Percentiles rank a stretch among this genome's conserved stretches.
phyloP scores from a whole-genome alignment of 345 rosid genomes.

The Brassica incana region DNA sequence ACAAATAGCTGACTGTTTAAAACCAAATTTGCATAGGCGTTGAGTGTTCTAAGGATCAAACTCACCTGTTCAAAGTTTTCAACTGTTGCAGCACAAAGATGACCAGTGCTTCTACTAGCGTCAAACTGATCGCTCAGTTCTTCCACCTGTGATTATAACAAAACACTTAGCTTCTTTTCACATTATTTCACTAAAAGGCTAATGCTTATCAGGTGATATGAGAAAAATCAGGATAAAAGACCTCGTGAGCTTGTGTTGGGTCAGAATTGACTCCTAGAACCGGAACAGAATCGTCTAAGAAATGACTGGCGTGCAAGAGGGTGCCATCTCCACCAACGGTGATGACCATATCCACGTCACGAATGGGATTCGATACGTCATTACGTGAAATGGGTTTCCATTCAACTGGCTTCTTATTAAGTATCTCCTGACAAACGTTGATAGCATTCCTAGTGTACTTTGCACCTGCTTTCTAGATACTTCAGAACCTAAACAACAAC shows the following conservation, averaged over 20 bases:
- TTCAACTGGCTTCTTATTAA: conserved; percentile 61
- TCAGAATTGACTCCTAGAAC: conserved; percentile 90
- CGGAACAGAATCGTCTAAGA: conserved; percentile 71
- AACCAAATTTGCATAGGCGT: not conserved
- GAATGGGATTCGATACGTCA: conserved; percentile 50
- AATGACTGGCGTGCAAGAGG: conserved; percentile 91
- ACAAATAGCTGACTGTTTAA: conserved; percentile 15
- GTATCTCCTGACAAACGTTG: conserved; percentile 62
- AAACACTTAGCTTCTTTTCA: conserved; percentile 9
- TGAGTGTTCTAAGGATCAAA: not conserved
- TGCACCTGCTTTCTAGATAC: conserved; percentile 68
- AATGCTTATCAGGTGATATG: not conserved
- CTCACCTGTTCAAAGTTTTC: conserved; percentile 77
- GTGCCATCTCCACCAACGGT: conserved; percentile 96
- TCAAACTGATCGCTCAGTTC: conserved; percentile 67
- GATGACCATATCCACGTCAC: conserved; percentile 76
- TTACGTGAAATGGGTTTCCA: conserved; percentile 68
- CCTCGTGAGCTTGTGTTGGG: conserved; percentile 83
- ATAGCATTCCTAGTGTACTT: conserved; percentile 71
- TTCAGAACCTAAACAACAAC: conserved; percentile 42
- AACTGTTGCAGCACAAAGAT: conserved; percentile 82
- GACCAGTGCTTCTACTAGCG: conserved; percentile 85
- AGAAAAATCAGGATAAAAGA: conserved; percentile 21
- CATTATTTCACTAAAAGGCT: not conserved
- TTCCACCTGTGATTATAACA: conserved; percentile 52